Base-by-base conservation (phyloP, 176 grass and related monocot genomes). In the Oryza nivara region DNA sequence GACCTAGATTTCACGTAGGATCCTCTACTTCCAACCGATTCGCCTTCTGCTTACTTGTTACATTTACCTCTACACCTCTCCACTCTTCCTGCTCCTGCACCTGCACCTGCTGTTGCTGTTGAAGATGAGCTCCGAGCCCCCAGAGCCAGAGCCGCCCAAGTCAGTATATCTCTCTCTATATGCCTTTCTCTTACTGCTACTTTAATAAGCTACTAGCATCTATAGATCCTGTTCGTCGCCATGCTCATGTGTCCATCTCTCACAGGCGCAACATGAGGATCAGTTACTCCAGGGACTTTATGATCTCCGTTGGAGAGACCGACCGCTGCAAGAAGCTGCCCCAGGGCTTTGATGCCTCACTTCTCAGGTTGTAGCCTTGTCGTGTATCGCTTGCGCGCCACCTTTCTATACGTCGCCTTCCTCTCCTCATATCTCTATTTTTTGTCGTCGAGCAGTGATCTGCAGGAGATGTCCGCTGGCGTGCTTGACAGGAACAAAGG, bases 271-370 rank as follows among this genome's bases (percentile, higher is more conserved):
- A 84, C 49, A 80, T 63, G 61, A 90, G 65, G 82, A 83, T 79
- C 66, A 88, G 61, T 3, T 99, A 96, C 86, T 87, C 93, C 6
- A 99, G 86, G 84, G 96, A 99, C 13, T 90, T 91, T 22, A 84
- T 99, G 25, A 47, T 99, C 80, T 89, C 91, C 43, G 46, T 94
- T 61, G 88, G 86, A 30, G 74, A 88, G 67, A 83, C 87, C 10
- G 92, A 90, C 44, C 68, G 66, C 34, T 94, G 96, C 89, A 94
- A 94, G 78, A 86, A 96, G 71, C 89, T 94, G 46, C 96, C 96
- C 17, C 9, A 52, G 22, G 91, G 86, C 6, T 85, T 96, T 20
- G 88, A 99, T 74, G 10, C 82, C 20, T 83, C 93, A 20, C 77
- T 92, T 47, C 80, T 92, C 68, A 92, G 94, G 96, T 99, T 76